Conservation (phyloP, 169 alveolate species). For the Plasmodium cynomolgi region DNA sequence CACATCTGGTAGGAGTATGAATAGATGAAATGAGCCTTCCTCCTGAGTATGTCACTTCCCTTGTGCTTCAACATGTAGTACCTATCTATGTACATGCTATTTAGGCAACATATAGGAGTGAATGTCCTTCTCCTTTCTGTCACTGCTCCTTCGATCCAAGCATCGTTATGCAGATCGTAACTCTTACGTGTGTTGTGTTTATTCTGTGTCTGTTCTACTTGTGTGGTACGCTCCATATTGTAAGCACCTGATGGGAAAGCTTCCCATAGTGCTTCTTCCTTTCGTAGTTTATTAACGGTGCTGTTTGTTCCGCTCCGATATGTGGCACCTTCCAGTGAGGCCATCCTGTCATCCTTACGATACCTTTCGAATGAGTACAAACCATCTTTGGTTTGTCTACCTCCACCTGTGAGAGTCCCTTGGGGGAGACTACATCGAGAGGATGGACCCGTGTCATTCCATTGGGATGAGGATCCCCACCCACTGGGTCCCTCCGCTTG, state of each 20-base stretch:
- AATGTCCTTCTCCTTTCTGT: background rate
- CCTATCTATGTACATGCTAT: slow-evolving; percentile 67
- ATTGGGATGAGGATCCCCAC: background rate
- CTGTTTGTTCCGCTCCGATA: background rate
- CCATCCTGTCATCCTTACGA: background rate
- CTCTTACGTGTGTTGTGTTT: background rate
- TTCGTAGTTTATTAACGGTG: background rate
- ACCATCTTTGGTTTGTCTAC: background rate
- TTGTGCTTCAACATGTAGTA: slow-evolving; percentile 52
- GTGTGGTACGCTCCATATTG: background rate
- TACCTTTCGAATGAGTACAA: background rate
- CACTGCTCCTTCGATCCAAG: background rate
- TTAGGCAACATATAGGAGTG: slow-evolving; percentile 58
- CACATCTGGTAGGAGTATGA: slow-evolving; percentile 45
- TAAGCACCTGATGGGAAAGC: background rate
- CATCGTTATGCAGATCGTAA: too few species aligned
- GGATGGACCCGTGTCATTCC: background rate
- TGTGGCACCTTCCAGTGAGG: background rate
- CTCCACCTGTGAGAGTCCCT: background rate
- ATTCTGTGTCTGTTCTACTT: background rate
- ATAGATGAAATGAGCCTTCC: slow-evolving; percentile 44
- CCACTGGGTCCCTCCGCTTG: background rate
- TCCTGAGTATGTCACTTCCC: slow-evolving; percentile 12
- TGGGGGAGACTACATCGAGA: too few species aligned
- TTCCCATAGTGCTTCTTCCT: background rate